Percentiles rank a stretch among this genome's conserved stretches.
phyloP scores from a whole-genome alignment of 2,329 filamentous ascomycete genomes.

The Calonectria fujianensis region DNA sequence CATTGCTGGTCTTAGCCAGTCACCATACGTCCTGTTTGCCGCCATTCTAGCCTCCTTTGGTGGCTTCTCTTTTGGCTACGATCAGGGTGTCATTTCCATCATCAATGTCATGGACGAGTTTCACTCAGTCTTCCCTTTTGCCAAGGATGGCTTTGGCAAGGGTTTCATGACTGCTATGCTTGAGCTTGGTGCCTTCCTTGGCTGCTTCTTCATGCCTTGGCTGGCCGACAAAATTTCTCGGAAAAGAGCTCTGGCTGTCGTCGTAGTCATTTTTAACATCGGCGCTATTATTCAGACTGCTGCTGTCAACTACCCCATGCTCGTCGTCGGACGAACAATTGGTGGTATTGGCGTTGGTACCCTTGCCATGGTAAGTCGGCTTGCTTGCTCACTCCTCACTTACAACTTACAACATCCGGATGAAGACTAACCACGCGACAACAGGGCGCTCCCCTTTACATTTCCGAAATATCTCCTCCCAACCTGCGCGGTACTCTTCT shows the following conservation, averaged over 20 bases:
- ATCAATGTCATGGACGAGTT: constrained; percentile 68
- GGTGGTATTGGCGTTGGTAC: constrained; percentile 72
- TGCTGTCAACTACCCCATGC: constrained; percentile 66
- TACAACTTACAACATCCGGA: background rate
- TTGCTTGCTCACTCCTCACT: background rate
- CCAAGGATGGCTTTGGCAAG: constrained; percentile 47
- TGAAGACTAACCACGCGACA: constrained; percentile 11
- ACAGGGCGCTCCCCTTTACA: constrained; percentile 51
- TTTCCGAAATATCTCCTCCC: constrained; percentile 56
- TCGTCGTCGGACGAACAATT: constrained; percentile 74
- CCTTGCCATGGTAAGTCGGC: constrained; percentile 65
- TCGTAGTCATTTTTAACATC: constrained; percentile 71
- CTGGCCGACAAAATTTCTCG: constrained; percentile 63
- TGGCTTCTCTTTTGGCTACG: constrained; percentile 57
- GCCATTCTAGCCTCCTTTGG: constrained; percentile 62
- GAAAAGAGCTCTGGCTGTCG: constrained; percentile 72
- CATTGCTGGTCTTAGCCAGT: constrained; percentile 27
- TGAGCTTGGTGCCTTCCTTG: constrained; percentile 40
- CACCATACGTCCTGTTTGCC: constrained; percentile 63
- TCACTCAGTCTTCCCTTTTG: constrained; percentile 60
- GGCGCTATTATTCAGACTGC: constrained; percentile 73
- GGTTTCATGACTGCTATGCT: constrained; percentile 58
- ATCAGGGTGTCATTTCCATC: constrained; percentile 60
- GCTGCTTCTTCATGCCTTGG: constrained; percentile 38
- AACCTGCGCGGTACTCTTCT: constrained; percentile 56